A percentile compares a stretch with the other conserved stretches of the same genome.
These are phyloP conservation scores for Pugionium dolabratum DNA, from an alignment of 345 rosid genomes.

Conservation along the genomic window DNA sequence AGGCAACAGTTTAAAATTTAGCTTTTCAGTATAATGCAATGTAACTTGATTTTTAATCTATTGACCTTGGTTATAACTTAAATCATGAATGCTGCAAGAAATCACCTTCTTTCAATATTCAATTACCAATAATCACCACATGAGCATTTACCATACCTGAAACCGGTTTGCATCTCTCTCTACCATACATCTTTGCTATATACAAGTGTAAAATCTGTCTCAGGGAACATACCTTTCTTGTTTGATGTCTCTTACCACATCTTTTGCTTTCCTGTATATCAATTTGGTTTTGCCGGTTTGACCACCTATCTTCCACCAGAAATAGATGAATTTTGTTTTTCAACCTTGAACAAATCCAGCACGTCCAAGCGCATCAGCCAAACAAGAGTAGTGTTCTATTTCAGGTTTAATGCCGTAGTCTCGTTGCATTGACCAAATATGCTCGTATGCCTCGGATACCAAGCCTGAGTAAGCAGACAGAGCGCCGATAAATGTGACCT, in stretches of 20 bases:
- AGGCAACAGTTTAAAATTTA: constrained; percentile 51
- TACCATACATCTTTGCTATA: constrained; percentile 46
- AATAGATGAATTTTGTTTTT: constrained; percentile 53
- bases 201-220: constrained; percentile 50
- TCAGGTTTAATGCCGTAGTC: constrained; percentile 56
- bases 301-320: constrained; percentile 51
- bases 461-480: constrained; percentile 59
- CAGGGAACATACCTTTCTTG: constrained; percentile 58
- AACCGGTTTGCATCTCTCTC: constrained; percentile 34
- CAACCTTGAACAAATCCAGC: constrained; percentile 52
- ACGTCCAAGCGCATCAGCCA: constrained; percentile 66
- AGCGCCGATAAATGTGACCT: constrained; percentile 53
- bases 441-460: constrained; percentile 50
- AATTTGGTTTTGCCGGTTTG: constrained; percentile 46
- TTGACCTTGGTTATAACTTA: too few relatives aligned
- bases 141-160: too few relatives aligned
- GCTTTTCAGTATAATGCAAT: constrained; percentile 1
- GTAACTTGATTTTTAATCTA: background rate
- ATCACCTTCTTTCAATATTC: too few relatives aligned
- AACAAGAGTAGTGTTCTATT: constrained; percentile 60
- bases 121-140: too few relatives aligned
- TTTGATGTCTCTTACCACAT: constrained; percentile 48
- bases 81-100: too few relatives aligned
- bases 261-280: constrained; percentile 45
- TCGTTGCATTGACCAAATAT: constrained; percentile 47